Evolutionary conservation across 768 basidiomycete genomes (phyloP).

Genomic region (Butyriboletus loyo): DNA sequence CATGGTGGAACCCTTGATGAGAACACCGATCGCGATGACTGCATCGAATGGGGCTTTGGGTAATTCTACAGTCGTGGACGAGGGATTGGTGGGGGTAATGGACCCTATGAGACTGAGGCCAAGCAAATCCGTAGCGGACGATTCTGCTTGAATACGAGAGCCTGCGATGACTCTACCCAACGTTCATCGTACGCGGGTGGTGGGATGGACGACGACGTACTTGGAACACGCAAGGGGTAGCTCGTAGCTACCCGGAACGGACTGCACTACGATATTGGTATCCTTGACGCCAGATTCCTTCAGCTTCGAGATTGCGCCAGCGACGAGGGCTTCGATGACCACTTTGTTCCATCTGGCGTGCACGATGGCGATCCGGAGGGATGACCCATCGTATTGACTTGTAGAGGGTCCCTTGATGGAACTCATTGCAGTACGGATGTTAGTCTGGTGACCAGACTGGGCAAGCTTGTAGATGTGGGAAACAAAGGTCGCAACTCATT

Average conservation of each 20-base stretch:
- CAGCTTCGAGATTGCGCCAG: constrained; percentile 76
- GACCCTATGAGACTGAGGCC: constrained; percentile 48
- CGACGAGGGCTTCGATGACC: constrained; percentile 82
- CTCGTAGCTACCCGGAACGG: constrained; percentile 94
- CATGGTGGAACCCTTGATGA: constrained; percentile 98
- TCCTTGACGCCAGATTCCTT: constrained; percentile 85
- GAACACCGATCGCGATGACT: constrained; percentile 94
- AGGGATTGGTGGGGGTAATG: constrained; percentile 32
- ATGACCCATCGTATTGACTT: constrained; percentile 70
- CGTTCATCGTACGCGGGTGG: constrained; percentile 4
- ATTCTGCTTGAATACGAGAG: constrained; percentile 75
- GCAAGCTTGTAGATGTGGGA: constrained; percentile 17
- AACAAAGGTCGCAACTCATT: neutral
- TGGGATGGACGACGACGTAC: constrained; percentile 44
- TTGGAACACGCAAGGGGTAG: constrained; percentile 82
- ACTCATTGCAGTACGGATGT: constrained; percentile 13
- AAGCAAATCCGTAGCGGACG: constrained; percentile 74
- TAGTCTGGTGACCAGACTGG: neutral
- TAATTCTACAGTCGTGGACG: constrained; percentile 33
- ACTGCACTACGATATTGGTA: constrained; percentile 85
- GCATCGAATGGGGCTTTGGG: constrained; percentile 81
- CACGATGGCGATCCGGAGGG: constrained; percentile 84
- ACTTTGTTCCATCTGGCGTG: constrained; percentile 94
- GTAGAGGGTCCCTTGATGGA: constrained; percentile 77
- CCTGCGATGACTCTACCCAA: constrained; percentile 77